Evolutionary conservation across 371 early-diverging fungal genomes (phyloP).

Genomic region (Gilbertella persicaria): DNA sequence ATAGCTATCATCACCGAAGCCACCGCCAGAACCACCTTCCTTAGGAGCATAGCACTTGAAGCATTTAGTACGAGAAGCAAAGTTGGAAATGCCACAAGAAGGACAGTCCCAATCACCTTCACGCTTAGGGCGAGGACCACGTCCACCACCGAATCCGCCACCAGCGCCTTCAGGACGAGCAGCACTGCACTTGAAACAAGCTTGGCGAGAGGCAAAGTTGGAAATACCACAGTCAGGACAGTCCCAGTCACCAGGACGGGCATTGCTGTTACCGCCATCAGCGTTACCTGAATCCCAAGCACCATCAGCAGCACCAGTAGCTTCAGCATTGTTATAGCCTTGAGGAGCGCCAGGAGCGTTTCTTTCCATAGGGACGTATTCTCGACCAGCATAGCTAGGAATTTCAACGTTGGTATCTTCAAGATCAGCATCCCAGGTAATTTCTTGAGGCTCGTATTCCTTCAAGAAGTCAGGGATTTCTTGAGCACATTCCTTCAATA

Average conservation of each 20-base stretch:
- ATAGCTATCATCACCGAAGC: conserved; percentile 27
- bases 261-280: conserved; percentile 9
- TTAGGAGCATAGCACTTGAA: conserved; percentile 69
- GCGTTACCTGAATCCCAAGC: conserved; percentile 23
- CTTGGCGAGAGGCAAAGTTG: conserved; percentile 54
- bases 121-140: conserved; percentile 48
- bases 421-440: conserved; percentile 48
- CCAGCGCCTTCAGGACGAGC: conserved; percentile 61
- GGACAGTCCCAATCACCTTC: conserved; percentile 76
- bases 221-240: conserved; percentile 50
- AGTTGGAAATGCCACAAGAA: conserved; percentile 57
- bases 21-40: conserved; percentile 37
- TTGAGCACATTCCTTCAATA: conserved; percentile 79
- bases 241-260: conserved; percentile 43
- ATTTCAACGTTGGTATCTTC: conserved; percentile 45
- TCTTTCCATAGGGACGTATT: conserved; percentile 43
- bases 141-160: conserved; percentile 39
- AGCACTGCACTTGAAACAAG: conserved; percentile 67
- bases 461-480: conserved; percentile 79
- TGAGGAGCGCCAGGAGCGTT: conserved; percentile 36
- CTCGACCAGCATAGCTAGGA: conserved; percentile 51
- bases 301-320: conserved; percentile 34
- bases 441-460: conserved; percentile 33
- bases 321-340: conserved; percentile 32
- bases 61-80: conserved; percentile 63